These are phyloP conservation scores for Lactarius pseudohatsudake DNA, from an alignment of 768 basidiomycete species.

Conservation along the genomic window DNA sequence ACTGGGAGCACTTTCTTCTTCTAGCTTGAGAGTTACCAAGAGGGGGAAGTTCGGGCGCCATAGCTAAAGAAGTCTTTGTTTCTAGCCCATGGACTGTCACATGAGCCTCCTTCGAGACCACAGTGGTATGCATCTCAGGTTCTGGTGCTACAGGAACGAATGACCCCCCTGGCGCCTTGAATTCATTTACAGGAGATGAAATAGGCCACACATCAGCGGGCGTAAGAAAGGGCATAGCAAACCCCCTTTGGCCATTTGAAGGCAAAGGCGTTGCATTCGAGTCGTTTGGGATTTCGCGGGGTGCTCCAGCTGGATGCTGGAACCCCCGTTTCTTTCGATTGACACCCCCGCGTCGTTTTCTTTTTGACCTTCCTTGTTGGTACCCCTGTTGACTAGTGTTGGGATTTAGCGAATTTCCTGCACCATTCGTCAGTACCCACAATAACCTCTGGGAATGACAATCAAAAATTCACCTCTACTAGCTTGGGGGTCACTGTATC, in stretches of 20 bases:
- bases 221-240: not conserved
- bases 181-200: constrained; percentile 8
- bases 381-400: constrained; percentile 13
- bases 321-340: constrained; percentile 25
- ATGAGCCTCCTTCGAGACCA: not conserved
- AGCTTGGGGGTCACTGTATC: constrained; percentile 10
- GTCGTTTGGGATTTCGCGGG: not conserved
- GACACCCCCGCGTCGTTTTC: constrained; percentile 24
- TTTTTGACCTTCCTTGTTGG: constrained; percentile 12
- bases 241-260: constrained; percentile 1
- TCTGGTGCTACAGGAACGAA: not conserved
- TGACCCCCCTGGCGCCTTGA: not conserved
- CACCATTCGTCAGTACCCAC: constrained; percentile 9
- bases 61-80: not conserved
- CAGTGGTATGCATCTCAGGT: not conserved
- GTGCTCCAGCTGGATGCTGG: not conserved
- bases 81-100: not conserved
- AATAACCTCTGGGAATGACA: not conserved
- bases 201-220: not conserved
- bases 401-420: constrained; percentile 8
- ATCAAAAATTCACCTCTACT: constrained; percentile 16
- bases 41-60: not conserved
- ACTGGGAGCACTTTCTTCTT: constrained; percentile 8
- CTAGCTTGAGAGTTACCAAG: not conserved
- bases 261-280: constrained; percentile 8